Base-by-base conservation (phyloP, 2,329 filamentous ascomycete species). In the Grosmannia clavigera region DNA sequence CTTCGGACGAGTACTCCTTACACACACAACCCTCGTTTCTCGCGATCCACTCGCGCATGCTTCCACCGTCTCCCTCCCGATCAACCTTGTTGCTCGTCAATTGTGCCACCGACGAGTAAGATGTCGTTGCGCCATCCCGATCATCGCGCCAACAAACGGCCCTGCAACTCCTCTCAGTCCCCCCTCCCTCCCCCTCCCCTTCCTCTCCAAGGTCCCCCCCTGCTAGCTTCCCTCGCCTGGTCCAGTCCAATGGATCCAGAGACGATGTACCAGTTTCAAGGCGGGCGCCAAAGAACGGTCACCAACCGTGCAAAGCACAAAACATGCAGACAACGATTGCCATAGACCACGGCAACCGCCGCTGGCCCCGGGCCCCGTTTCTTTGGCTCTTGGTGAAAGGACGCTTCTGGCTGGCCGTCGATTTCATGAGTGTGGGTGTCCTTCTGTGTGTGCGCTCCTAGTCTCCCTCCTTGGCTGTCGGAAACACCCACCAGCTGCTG, bases 71-170 rank as follows among this genome's bases (percentile, higher is more conserved):
- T 40, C 27, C 27, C 29, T 29, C 16, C 50, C 50, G 16, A 31
- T 31, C 5, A 29, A 27, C 51, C 16, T 31, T 29, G 25, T 31
- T 53, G 51, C 48, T 60, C 59, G 55, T 67, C 64, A 64, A 63
- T 61, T 5, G 43, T 48, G 43, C 16, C 6, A n/a, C 9, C 5
- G 46, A 48, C 46, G 46, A 48, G 46, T 48, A n/a, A 25, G 46
- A 48, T 11, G 46, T 22, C 46, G 46, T 48, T 48, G 46, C 46
- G 46, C 46, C 38, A 40, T 14, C 38, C 38, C 16, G 38, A 40
- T 40, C 38, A 38, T 38, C 35, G 35, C 35, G 35, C 35, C 35
- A 40, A 40, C 38, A 40, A 14, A 35, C 33, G 33, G 33, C 33
- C 38, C 14, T 40, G 38, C 14, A 16, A 11, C 46, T 25, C 46